Base-by-base conservation (phyloP, 2,329 filamentous ascomycete genomes). In the Penicillium sp. region DNA sequence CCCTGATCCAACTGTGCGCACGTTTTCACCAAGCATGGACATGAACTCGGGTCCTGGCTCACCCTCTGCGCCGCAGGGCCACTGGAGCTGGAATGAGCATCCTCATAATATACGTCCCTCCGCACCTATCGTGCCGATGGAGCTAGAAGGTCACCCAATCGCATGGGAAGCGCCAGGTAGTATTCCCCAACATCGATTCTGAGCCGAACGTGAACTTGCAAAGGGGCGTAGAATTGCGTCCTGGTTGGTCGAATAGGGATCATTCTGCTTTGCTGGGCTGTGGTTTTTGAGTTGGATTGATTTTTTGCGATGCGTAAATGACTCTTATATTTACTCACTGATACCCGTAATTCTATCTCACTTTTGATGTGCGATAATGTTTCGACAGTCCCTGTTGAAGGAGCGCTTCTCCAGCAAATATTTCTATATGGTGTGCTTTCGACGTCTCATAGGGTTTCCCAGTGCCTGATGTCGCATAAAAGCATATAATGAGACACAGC, bases 1-100 rank as follows among this genome's bases (percentile, higher is more conserved):
- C 13, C 54, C 52, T 6, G 54, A 53, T 37, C 49, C 48, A 1
- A 48, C 34, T 14, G 28, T 42, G 13, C 36, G 36, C 18, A 49
- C 52, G 1, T 43, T 56, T 3, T 55, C 54, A 5, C 46, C 51
- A 7, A 31, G 13, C 2, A 35, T 37, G 3, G 44, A 35, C 5
- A 33, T 37, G 12, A 11, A 16, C 3, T 51, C 55, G 1, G 41
- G 28, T 4, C n/a, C 40, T 29, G 52, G 34, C 10, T 28, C 40
- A 8, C 33, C 49, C 3, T 40, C 49, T 7, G 18, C 49, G 22
- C 54, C 34, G 11, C 45, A 50, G 27, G 46, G 46, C 12, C 46
- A 47, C 11, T 60, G 52, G 54, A 57, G 47, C 34, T 60, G 54
- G 59, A 53, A 57, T 43, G 41, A 44, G 3, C 42, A 46, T n/a